Base-by-base conservation (phyloP, 192 early-diverging fungal species). In the Thamnidium elegans region DNA sequence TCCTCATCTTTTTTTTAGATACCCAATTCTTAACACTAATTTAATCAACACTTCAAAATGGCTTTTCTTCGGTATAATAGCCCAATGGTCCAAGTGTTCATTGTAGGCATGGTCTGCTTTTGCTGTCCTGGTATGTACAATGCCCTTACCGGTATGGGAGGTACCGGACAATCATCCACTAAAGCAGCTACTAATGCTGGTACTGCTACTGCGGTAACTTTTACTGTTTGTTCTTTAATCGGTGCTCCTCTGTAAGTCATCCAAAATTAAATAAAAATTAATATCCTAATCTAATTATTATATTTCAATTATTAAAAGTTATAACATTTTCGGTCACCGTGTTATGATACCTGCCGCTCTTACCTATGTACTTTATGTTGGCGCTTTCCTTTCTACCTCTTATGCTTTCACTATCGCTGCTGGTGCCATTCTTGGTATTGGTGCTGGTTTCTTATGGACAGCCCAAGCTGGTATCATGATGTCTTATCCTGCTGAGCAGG, bases 381-480 rank as follows among this genome's bases (percentile, higher is more conserved):
- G 81, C 30, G 89, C 92, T n/a, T 90, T 89, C 78, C 82, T 87
- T 65, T 80, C 82, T 10, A 43, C 70, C 50, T 62, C 68, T 14
- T 69, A 78, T 17, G 69, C 66, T 5, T 90, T 95, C 66, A 86
- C 86, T 11, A 87, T 95, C 50, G 74, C 80, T 32, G 74, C 92
- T 15, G 92, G 92, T 46, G 93, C 82, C 4, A 79, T 94, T 59
- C 86, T 95, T 34, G 93, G 93, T 69, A 62, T 91, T 26, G 89
- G 90, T 62, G 93, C 93, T 1, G 91, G 90, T 55, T 84, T 94
- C 64, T 73, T 91, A 54, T 81, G 84, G 82, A 87, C 90, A 2
- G 88, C 89, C 9, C 89, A 91, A 66, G 86, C 91, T 39, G 84
- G 88, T 74, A 91, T 95, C 65, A 90, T 92, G 87, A 81, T 91